phyloP scores from a whole-genome alignment of 2,329 filamentous ascomycete genomes.

The Magnaporthales sp. region DNA sequence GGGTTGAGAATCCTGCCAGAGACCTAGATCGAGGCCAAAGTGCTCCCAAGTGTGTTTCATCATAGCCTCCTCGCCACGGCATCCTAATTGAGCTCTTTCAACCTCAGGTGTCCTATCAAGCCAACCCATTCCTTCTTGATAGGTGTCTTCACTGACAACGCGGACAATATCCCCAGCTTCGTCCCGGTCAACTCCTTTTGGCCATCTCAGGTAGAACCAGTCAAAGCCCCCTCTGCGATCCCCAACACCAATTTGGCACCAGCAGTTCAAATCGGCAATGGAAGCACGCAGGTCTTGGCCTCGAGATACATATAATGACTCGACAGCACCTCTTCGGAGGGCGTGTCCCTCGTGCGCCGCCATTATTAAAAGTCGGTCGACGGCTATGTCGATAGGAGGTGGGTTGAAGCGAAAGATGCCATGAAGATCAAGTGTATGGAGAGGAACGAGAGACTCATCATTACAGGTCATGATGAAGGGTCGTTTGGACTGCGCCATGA shows the following conservation, averaged over 20 bases:
- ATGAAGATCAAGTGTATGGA: constrained; percentile 67
- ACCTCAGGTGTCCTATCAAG: constrained; percentile 42
- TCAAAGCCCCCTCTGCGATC: constrained; percentile 81
- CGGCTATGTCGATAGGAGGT: constrained; percentile 56
- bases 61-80: constrained; percentile 46
- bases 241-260: constrained; percentile 93
- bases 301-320: constrained; percentile 61
- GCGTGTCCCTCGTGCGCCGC: constrained; percentile 87
- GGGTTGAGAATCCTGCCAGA: constrained; percentile 40
- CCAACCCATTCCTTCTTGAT: constrained; percentile 69
- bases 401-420: constrained; percentile 71
- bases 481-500: constrained; percentile 78
- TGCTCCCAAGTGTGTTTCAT: constrained; percentile 56
- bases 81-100: not conserved
- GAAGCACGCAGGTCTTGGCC: constrained; percentile 68
- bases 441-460: constrained; percentile 72
- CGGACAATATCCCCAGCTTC: constrained; percentile 59
- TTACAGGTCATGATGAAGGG: constrained; percentile 96
- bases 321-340: constrained; percentile 57
- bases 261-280: constrained; percentile 81
- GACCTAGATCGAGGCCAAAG: constrained; percentile 56
- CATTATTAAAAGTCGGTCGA: constrained; percentile 73
- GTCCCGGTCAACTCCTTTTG: constrained; percentile 61
- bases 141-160: constrained; percentile 75
- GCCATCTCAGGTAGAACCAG: constrained; percentile 80